phyloP scores from a whole-genome alignment of 1,139 yeast species.

The Pichia sp. region DNA sequence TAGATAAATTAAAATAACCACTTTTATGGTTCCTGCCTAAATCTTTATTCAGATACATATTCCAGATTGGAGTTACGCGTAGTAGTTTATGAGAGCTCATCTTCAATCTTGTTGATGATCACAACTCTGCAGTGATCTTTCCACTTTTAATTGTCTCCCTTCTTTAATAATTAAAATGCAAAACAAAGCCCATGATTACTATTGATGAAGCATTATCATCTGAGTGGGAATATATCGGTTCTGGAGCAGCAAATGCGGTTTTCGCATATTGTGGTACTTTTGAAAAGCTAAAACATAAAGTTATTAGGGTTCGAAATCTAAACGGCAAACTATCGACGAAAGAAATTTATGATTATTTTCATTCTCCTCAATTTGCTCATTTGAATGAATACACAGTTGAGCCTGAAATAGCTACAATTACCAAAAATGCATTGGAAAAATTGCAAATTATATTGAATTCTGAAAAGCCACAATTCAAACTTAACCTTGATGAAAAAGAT shows the following conservation, averaged over 20 bases:
- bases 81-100: no score
- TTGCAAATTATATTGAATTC: neutral
- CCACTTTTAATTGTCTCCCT: no score
- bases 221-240: slow-evolving; percentile 21
- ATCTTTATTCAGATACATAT: no score
- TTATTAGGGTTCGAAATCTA: slow-evolving; percentile 22
- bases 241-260: slow-evolving; percentile 28
- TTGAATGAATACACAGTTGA: slow-evolving; percentile 16
- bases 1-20: no score
- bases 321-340: slow-evolving; percentile 12
- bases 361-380: slow-evolving; percentile 7
- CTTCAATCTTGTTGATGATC: no score
- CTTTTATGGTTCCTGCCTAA: no score
- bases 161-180: no score
- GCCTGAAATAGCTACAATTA: neutral
- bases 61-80: no score
- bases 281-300: slow-evolving; percentile 13
- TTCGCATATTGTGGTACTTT: slow-evolving; percentile 18
- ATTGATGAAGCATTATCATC: neutral
- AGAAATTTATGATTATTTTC: slow-evolving; percentile 20
- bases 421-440: neutral
- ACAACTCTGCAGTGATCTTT: no score
- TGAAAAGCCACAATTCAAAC: neutral
- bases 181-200: no score
- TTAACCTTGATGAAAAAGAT: slow-evolving; percentile 10